Evolutionary conservation across 179 eudicot genomes (phyloP).

Genomic region (Patellifolia procumbens): DNA sequence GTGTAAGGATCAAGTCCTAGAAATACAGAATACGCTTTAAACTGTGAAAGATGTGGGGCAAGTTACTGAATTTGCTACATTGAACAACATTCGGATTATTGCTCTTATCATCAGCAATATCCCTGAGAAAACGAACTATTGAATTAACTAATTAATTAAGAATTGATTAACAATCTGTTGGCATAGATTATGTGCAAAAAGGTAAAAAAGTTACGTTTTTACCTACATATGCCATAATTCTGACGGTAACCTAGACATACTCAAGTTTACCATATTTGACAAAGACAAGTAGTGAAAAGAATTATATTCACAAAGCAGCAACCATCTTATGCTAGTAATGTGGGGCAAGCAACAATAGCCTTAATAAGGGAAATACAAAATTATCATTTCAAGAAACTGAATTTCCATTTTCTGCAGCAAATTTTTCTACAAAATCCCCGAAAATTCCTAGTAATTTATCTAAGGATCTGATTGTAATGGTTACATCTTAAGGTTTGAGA

Average conservation of each 20-base stretch:
- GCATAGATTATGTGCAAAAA: neutral
- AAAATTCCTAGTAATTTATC: neutral
- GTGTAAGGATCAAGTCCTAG: conserved; percentile 7
- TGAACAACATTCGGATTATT: neutral
- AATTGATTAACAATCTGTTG: neutral
- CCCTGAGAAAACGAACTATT: neutral
- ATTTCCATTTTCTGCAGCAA: neutral
- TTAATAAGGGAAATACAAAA: neutral
- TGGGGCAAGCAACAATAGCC: neutral
- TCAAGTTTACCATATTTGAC: neutral
- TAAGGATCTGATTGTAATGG: neutral
- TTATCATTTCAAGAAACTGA: neutral
- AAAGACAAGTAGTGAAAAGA: neutral
- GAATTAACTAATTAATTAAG: neutral
- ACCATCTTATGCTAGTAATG: neutral
- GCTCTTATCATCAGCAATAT: neutral
- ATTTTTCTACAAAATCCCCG: neutral
- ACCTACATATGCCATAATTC: neutral
- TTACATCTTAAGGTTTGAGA: neutral
- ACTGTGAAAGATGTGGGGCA: neutral
- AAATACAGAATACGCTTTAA: conserved; percentile 11
- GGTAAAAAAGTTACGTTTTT: too few relatives aligned
- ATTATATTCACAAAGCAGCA: neutral
- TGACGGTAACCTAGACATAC: conserved; percentile 5
- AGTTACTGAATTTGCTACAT: neutral